Evolutionary conservation across 768 basidiomycete species (phyloP), one percentile per base, ranked within the genome.

Genomic region (Candolleomyces aberdarensis): DNA sequence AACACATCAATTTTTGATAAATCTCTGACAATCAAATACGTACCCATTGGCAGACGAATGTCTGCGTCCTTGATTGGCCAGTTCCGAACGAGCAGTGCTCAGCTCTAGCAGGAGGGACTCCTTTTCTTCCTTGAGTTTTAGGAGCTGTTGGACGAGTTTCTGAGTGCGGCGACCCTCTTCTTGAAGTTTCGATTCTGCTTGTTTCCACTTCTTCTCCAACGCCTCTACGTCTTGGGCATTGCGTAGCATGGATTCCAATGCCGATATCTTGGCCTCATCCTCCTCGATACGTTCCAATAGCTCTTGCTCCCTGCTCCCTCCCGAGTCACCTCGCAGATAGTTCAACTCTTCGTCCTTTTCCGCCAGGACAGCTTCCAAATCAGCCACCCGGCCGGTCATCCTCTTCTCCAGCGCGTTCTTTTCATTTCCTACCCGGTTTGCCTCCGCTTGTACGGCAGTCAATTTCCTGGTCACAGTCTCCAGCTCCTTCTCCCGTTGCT

Each of bases 281-380:
- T 89, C 87, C 48, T 91, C 88, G 31, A 92, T 84, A 63, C 90
- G 78, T 70, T 80, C 78, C 69, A 87, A 62, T 31, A 91, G 67
- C 57, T 85, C 85, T 26, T 81, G 79, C 68, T 91, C 90, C 55
- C 89, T 75, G 61, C 72, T 75, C 29, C 78, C 71, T 2, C 75
- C 83, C 22, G 72, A 70, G 36, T 78, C 40, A 36, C 70, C 75
- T 66, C 68, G 75, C 48, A 84, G 58, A 47, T 75, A 79, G 19
- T 71, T 72, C 10, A 91, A 64, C 62, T 91, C 90, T 44, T 85
- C 84, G 32, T 86, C 83, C 65, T 79, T 85, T 64, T 82, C 83
- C 49, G 82, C 80, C 61, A 91, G 63, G 17, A 66, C 66, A 1
- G 74, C 71, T 48, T 74, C 67, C 47, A 88, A 68, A 13, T 79